These are phyloP conservation scores for Bipolaris zeicola DNA, from an alignment of 2,329 filamentous ascomycete genomes.

Conservation along the genomic window DNA sequence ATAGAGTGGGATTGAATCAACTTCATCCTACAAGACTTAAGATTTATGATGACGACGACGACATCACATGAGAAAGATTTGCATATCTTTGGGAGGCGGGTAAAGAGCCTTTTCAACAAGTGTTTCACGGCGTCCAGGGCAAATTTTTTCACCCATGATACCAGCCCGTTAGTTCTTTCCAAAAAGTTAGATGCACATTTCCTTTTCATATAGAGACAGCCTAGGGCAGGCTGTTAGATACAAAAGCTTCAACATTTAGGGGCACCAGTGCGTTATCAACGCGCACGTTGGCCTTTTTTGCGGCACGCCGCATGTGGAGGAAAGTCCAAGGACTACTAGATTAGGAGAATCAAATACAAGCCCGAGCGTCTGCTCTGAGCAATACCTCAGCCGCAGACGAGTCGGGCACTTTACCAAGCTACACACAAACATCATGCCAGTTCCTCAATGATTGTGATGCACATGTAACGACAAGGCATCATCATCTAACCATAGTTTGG, in stretches of 20 bases:
- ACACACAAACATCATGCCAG: neutral
- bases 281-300: slow-evolving; percentile 27
- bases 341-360: slow-evolving; percentile 2
- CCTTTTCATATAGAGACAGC: slow-evolving; percentile 25
- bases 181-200: slow-evolving; percentile 40
- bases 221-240: slow-evolving; percentile 23
- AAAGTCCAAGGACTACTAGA: neutral
- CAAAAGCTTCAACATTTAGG: slow-evolving; percentile 33
- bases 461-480: neutral
- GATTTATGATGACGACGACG: slow-evolving; percentile 16
- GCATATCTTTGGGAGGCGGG: slow-evolving; percentile 46
- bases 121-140: slow-evolving; percentile 46
- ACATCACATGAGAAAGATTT: slow-evolving; percentile 33
- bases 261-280: slow-evolving; percentile 38
- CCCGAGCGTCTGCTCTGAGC: neutral
- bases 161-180: slow-evolving; percentile 32
- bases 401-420: neutral
- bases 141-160: slow-evolving; percentile 33
- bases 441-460: neutral
- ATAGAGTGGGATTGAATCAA: slow-evolving; percentile 49
- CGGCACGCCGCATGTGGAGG: slow-evolving; percentile 2
- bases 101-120: slow-evolving; percentile 49
- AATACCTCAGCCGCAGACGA: neutral
- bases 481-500: neutral
- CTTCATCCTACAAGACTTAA: slow-evolving; percentile 44